phyloP scores from a whole-genome alignment of 1,284 basidiomycete genomes.

The Phylloporus sp. region DNA sequence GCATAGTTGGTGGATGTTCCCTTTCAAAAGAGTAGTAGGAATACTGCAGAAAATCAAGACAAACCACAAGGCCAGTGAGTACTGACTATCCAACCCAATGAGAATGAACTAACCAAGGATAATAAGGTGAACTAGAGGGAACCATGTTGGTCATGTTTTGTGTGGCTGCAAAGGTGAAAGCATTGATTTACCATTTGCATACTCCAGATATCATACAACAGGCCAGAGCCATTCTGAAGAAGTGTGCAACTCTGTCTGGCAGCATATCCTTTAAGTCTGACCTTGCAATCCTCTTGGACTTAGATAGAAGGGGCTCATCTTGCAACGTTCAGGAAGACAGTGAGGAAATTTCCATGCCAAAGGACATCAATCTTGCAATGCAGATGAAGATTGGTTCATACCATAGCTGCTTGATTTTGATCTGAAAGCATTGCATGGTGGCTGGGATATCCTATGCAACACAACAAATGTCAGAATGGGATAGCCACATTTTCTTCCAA shows the following conservation, averaged over 20 bases:
- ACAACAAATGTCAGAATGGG: neutral
- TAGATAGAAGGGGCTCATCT: too few species aligned
- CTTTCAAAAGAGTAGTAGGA: neutral
- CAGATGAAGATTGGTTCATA: too few species aligned
- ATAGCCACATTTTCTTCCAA: neutral
- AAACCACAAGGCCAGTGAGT: neutral
- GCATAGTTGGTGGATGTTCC: constrained; percentile 10
- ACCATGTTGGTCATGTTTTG: constrained; percentile 1
- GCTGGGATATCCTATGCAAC: neutral
- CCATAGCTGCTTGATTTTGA: too few species aligned
- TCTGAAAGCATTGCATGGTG: neutral
- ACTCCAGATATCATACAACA: neutral
- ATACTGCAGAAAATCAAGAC: neutral
- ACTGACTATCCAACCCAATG: neutral
- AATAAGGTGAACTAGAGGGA: neutral
- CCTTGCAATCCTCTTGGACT: too few species aligned
- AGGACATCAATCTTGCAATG: too few species aligned
- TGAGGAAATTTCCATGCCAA: too few species aligned
- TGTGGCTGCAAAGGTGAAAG: neutral
- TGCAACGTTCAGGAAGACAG: neutral
- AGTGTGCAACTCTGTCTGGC: too few species aligned
- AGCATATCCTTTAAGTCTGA: too few species aligned
- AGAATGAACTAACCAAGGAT: neutral
- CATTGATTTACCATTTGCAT: neutral
- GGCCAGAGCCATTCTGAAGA: neutral